Evolutionary conservation across 352 stramenopile species (phyloP), one percentile per base, ranked within the genome.

Genomic region (Poterioochromonas sp.): DNA sequence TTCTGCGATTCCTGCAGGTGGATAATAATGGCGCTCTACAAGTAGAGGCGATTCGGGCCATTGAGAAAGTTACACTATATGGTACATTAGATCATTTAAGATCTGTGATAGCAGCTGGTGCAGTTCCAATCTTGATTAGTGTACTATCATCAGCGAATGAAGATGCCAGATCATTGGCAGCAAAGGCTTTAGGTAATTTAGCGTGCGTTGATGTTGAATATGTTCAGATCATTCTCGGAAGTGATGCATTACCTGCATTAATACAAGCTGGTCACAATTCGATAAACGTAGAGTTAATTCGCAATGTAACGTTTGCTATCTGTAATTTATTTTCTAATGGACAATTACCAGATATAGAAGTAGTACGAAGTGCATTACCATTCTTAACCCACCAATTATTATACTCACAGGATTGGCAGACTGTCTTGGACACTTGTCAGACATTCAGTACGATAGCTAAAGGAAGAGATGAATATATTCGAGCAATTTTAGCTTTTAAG

Each of bases 31-130:
- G n/a, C n/a, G 51, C 51, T 18, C 83, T 94, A 47, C 95, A 99
- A 85, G 99, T 99, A 80, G 96, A 99, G 83, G 94, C 96, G 29
- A 95, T 95, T 5, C 99, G 96, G 96, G 93, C 95, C 41, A 85
- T 99, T n/a, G 99, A 95, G 43, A 99, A 99, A 85, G 98, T 99
- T 85, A 95, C 95, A 20, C n/a, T n/a, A n/a, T 97, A 90, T 37
- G 96, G 96, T 62, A 98, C 95, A 11, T 96, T 91, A 60, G 91
- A 97, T 18, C 92, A 99, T 85, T 99, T 95, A 12, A 90, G 93
- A 51, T 90, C 97, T 43, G 95, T 99, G 37, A 98, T 99, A 82
- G 89, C 97, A 70, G 86, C 93, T 73, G 94, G 94, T 62, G 95
- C 96, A 0, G 93, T 99, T 60, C 94, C 94, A 44, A 96, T 98